phyloP scores from a whole-genome alignment of 768 basidiomycete genomes.

The Obba rivulosa region DNA sequence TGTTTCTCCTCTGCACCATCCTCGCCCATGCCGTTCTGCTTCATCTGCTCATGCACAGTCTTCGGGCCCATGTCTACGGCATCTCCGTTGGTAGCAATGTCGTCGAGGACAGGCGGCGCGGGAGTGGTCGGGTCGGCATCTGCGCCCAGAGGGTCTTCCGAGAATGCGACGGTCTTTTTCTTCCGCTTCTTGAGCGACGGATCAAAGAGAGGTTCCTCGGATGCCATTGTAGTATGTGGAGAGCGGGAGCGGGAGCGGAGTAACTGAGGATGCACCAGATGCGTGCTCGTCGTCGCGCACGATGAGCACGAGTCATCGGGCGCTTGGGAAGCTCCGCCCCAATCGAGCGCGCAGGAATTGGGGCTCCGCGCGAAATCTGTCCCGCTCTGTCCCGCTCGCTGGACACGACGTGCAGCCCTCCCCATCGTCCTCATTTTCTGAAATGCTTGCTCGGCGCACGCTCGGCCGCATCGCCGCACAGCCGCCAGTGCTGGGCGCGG shows the following conservation, averaged over 20 bases:
- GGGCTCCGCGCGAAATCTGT: slow-evolving; percentile 9
- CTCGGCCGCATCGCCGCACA: slow-evolving; percentile 38
- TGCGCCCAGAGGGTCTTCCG: slow-evolving; percentile 34
- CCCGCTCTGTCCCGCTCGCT: slow-evolving; percentile 20
- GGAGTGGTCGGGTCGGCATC: slow-evolving; percentile 66
- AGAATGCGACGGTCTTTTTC: slow-evolving; percentile 44
- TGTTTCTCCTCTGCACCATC: slow-evolving; percentile 28
- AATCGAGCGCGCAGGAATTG: slow-evolving; percentile 1
- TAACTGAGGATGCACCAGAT: slow-evolving; percentile 8
- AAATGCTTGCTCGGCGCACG: slow-evolving; percentile 48
- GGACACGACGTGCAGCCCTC: slow-evolving; percentile 17
- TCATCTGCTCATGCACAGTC: slow-evolving; percentile 75
- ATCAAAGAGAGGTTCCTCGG: slow-evolving; percentile 78
- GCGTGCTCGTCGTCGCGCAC: slow-evolving; percentile 22
- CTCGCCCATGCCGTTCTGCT: slow-evolving; percentile 34
- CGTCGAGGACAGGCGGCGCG: slow-evolving; percentile 68
- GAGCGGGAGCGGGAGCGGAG: background rate
- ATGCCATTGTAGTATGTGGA: slow-evolving; percentile 37
- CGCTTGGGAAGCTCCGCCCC: slow-evolving; percentile 2
- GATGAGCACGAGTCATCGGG: slow-evolving; percentile 6
- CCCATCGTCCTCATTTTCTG: slow-evolving; percentile 15
- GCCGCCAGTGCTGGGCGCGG: slow-evolving; percentile 34
- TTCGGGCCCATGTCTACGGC: slow-evolving; percentile 71
- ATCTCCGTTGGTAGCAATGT: slow-evolving; percentile 63
- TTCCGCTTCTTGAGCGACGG: slow-evolving; percentile 43